Evolutionary conservation across 371 early-diverging fungal species (phyloP), one percentile per base, ranked within the genome.

Genomic region (Zychaea mexicana): DNA sequence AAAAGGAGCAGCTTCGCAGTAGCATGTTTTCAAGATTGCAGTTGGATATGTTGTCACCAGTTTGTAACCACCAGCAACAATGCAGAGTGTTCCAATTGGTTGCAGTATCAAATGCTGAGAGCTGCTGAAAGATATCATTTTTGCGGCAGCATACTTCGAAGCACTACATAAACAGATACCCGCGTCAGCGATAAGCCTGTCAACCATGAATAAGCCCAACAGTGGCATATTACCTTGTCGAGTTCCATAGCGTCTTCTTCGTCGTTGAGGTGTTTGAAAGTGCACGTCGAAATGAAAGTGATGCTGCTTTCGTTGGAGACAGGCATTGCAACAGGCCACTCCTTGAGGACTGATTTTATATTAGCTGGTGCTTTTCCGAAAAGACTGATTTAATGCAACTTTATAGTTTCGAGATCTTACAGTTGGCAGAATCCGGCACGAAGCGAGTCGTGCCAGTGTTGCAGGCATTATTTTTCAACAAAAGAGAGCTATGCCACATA

Each of bases 1-100:
- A 7, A 32, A 28, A 3, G 38, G 36, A 3, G 57, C 4, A 24
- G 58, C 58, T 21, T 57, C 58, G 22, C 58, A 57, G n/a, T 57
- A 42, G 32, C 39, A 36, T 5, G 42, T 42, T n/a, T 32, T 36
- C 3, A 57, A 32, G 4, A 57, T 12, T 2, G 4, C 17, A 7
- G 36, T 36, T 27, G 58, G 58, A 42, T 57, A 38, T 7, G 30
- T 39, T 32, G 42, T 57, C 12, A 32, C 39, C 10, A 36, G 15
- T n/a, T 53, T 54, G 55, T 39, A 28, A 36, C 53, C 21, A 28
- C 54, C 33, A 17, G 62, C 57, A 54, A 54, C 31, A 19, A 21
- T 28, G 42, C 45, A 62, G n/a, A 60, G 55, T 24, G 49, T 9
- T 5, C 5, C 49, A 49, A 22, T 13, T 6, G 49, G 49, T 49